Evolutionary conservation across 495 filamentous ascomycete species (phyloP), one percentile per base, ranked within the genome.

Genomic region (Cercophora scortea): DNA sequence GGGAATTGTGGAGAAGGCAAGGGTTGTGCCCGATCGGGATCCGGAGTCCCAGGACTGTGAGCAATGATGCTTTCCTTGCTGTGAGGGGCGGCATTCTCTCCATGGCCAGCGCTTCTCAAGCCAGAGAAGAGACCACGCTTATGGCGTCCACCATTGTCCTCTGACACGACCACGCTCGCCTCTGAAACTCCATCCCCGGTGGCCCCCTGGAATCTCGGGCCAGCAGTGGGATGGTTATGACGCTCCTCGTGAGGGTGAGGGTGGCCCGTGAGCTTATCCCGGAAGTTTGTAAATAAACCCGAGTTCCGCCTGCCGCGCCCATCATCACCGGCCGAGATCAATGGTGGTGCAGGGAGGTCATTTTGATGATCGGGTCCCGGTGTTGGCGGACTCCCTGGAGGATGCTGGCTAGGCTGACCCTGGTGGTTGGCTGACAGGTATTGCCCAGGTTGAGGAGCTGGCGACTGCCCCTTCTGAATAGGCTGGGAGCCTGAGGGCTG

Each of bases 171-270:
- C 25, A 25, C 49, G 50, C 60, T 72, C 32, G 54, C 40, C 33
- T 70, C 67, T 0, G 67, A 72, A 0, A 67, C 61, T n/a, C 61
- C 63, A 36, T 75, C 71, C 12, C 63, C 60, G 3, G 53, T 45
- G 13, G 50, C 43, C n/a, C 19, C 55, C n/a, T 50, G 59, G 51
- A 49, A 47, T 19, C 56, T 47, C 3, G 49, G 42, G 10, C 49
- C 49, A n/a, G 36, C 32, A 11, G 58, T 19, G 34, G 62, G 47
- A 32, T 57, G 32, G 19, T 63, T 59, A 32, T 55, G 36, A 19
- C 63, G 60, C 19, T 67, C 66, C 33, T 66, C 61, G 19, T 65
- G 66, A 12, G 56, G 17, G 8, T 54, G n/a, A 9, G 60, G 58
- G 16, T 52, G 57, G 6, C 69, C 64, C 7, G 60, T 63, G 6